phyloP scores from a whole-genome alignment of 2,329 filamentous ascomycete species.

The Diplodia mutila region DNA sequence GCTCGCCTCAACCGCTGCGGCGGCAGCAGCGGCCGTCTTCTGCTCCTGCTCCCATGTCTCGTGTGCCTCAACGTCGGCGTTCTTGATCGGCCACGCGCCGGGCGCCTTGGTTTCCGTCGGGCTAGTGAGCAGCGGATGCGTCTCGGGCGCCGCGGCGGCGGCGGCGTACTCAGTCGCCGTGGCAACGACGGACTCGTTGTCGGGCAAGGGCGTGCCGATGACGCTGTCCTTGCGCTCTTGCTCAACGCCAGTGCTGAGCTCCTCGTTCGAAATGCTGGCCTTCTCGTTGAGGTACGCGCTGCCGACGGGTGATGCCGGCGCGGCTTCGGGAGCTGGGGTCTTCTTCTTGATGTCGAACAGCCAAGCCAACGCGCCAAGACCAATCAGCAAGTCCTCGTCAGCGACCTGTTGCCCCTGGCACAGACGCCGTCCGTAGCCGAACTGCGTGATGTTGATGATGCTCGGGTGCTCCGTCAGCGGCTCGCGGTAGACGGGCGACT shows the following conservation, averaged over 20 bases:
- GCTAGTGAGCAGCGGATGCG: background rate
- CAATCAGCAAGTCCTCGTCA: conserved; percentile 47
- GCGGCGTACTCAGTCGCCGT: conserved; percentile 7
- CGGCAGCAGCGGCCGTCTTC: background rate
- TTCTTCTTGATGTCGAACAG: conserved; percentile 46
- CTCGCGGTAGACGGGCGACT: conserved; percentile 58
- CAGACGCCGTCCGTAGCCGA: conserved; percentile 58
- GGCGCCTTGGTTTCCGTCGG: background rate
- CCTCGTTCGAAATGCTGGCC: conserved; percentile 41
- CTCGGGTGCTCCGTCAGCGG: conserved; percentile 57
- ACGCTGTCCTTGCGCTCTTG: conserved; percentile 12
- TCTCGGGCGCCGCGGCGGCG: background rate
- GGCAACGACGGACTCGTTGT: background rate
- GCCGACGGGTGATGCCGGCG: conserved; percentile 26
- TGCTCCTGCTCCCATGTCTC: conserved; percentile 18
- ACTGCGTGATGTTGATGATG: conserved; percentile 58
- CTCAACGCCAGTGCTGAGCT: conserved; percentile 36
- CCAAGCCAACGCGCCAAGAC: conserved; percentile 52
- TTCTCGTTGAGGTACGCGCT: conserved; percentile 38
- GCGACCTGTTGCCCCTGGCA: conserved; percentile 50
- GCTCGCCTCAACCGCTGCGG: conserved; percentile 7
- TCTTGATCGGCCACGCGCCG: conserved; percentile 1
- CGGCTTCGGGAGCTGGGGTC: background rate
- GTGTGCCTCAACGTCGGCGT: background rate
- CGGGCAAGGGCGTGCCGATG: background rate